Evolutionary conservation across 495 filamentous ascomycete species (phyloP).

Genomic region (Neurospora sp.): DNA sequence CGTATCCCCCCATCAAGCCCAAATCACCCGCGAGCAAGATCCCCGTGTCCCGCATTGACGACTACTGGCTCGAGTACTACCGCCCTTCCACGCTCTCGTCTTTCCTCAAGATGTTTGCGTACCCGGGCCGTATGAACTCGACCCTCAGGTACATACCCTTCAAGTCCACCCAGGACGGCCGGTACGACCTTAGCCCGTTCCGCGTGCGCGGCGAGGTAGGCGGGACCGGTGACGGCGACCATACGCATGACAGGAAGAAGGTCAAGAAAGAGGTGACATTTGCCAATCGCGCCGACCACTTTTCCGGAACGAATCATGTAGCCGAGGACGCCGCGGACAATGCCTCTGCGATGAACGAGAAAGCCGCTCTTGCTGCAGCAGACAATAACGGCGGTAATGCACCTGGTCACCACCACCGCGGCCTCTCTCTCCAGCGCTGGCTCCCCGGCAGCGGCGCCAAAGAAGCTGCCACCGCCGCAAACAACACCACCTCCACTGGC

Average conservation of each 20-base stretch:
- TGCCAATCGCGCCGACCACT: slow-evolving; percentile 28
- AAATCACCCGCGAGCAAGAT: slow-evolving; percentile 33
- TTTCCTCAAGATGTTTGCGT: slow-evolving; percentile 80
- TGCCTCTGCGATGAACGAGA: slow-evolving; percentile 27
- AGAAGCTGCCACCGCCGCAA: slow-evolving; percentile 11
- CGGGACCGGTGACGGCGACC: slow-evolving; percentile 12
- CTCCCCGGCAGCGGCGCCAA: slow-evolving; percentile 29
- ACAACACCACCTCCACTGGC: slow-evolving; percentile 42
- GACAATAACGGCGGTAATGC: neutral
- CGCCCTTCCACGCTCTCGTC: slow-evolving; percentile 76
- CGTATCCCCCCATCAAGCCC: slow-evolving; percentile 29
- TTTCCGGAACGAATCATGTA: neutral
- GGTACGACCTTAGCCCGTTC: slow-evolving; percentile 76
- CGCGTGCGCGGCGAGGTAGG: slow-evolving; percentile 54
- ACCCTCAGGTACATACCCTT: slow-evolving; percentile 72
- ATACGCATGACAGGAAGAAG: slow-evolving; percentile 41
- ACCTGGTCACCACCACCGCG: slow-evolving; percentile 11
- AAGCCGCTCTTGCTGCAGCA: slow-evolving; percentile 12
- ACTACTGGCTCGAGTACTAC: slow-evolving; percentile 99
- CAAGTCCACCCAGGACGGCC: slow-evolving; percentile 55
- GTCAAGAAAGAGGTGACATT: slow-evolving; percentile 53
- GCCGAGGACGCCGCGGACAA: slow-evolving; percentile 26
- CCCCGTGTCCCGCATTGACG: slow-evolving; percentile 64
- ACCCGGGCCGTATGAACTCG: slow-evolving; percentile 64
- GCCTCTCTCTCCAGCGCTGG: slow-evolving; percentile 43